phyloP scores from a whole-genome alignment of 441 rosid genomes.

The Adansonia gregorii region DNA sequence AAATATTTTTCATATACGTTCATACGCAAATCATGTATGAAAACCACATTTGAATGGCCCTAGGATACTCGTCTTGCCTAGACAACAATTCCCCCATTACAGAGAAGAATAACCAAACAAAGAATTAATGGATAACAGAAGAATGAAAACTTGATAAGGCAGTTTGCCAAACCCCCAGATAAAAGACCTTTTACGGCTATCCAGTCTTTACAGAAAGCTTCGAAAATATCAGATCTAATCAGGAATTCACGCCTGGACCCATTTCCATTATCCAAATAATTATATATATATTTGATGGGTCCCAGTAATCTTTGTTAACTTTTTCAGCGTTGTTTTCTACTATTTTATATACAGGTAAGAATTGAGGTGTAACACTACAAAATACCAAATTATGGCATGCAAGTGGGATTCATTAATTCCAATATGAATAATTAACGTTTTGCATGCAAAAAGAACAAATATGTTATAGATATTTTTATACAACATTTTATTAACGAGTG shows the following conservation, averaged over 20 bases:
- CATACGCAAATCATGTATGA: not conserved
- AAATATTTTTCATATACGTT: too few species aligned
- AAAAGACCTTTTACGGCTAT: slow-evolving; percentile 10
- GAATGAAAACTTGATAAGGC: slow-evolving; percentile 8
- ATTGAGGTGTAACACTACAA: slow-evolving; percentile 1
- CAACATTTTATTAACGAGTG: too few species aligned
- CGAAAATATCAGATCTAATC: slow-evolving; percentile 18
- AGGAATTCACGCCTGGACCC: slow-evolving; percentile 13
- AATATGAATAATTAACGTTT: not conserved
- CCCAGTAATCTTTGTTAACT: slow-evolving; percentile 38
- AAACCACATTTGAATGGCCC: not conserved
- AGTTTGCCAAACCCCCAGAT: slow-evolving; percentile 21
- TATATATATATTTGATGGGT: slow-evolving; percentile 37
- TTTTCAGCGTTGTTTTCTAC: slow-evolving; percentile 20
- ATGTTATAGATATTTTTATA: not conserved
- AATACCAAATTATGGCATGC: not conserved
- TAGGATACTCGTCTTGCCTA: not conserved
- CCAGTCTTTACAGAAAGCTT: slow-evolving; percentile 6
- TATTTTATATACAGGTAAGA: not conserved
- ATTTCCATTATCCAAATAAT: slow-evolving; percentile 24
- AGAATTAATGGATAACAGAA: not conserved
- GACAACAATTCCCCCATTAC: not conserved
- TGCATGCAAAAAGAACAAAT: not conserved
- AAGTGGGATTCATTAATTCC: not conserved
- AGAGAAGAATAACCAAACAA: not conserved